A percentile compares a stretch with the other conserved stretches of the same genome.
phyloP scores from a whole-genome alignment of 805 yeast genomes.

The Torulaspora microellipsoides region DNA sequence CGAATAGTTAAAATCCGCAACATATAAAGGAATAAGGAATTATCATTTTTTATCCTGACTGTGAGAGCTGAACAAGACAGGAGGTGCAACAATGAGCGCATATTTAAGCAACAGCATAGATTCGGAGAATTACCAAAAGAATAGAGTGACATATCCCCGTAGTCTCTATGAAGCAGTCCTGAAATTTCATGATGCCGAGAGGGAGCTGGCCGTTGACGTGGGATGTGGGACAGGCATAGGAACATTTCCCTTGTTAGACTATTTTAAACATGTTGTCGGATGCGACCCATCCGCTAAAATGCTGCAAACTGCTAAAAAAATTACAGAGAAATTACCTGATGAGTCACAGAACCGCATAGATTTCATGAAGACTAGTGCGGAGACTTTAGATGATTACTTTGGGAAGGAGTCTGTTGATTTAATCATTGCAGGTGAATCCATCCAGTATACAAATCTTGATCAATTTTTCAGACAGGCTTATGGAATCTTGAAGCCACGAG shows the following conservation, averaged over 20 bases:
- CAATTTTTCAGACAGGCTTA: conserved; percentile 47
- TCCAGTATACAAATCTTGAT: conserved; percentile 67
- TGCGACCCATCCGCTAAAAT: conserved; percentile 53
- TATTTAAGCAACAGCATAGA: conserved; percentile 33
- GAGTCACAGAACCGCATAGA: conserved; percentile 20
- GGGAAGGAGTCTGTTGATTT: conserved; percentile 37
- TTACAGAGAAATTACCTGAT: conserved; percentile 8
- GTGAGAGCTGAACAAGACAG: too few relatives aligned
- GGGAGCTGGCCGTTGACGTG: conserved; percentile 44
- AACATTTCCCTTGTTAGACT: conserved; percentile 37
- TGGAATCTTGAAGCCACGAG: conserved; percentile 48
- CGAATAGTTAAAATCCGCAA: too few relatives aligned
- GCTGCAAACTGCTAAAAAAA: conserved; percentile 41
- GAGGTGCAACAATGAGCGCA: neutral
- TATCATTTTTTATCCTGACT: too few relatives aligned
- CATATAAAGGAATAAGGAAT: too few relatives aligned
- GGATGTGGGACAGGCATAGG: conserved; percentile 76
- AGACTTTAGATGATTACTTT: conserved; percentile 19
- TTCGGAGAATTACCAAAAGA: conserved; percentile 45
- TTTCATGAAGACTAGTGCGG: conserved; percentile 26
- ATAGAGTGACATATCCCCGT: conserved; percentile 63
- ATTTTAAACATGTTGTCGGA: conserved; percentile 48
- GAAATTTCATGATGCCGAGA: conserved; percentile 38
- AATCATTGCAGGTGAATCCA: conserved; percentile 64
- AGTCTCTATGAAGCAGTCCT: conserved; percentile 41